Percentiles rank a stretch among this genome's conserved stretches.
Evolutionary conservation across 305 asterid species (phyloP).

Genomic region (Fraxinus nigra): DNA sequence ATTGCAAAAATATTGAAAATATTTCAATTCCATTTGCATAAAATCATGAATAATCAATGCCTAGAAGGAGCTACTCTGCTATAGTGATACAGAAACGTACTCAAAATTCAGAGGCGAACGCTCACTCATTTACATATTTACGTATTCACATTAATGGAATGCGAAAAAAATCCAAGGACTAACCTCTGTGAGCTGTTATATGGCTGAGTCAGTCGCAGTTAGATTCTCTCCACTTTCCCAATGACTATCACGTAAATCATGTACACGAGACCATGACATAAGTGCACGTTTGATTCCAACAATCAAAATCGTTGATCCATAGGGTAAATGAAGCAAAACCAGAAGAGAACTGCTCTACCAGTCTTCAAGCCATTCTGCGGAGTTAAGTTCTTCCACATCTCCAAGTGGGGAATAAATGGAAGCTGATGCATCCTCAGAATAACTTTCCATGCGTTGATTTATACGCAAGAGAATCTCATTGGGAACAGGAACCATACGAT

Average conservation of each 20-base stretch:
- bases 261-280: neutral
- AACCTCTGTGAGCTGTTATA: neutral
- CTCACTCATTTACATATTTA: neutral
- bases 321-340: neutral
- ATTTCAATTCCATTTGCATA: neutral
- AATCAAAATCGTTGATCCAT: neutral
- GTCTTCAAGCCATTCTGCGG: slow-evolving; percentile 85
- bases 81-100: neutral
- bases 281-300: neutral
- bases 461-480: slow-evolving; percentile 59
- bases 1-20: neutral
- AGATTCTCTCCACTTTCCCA: neutral
- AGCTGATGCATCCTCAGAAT: slow-evolving; percentile 33
- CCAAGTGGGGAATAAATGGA: slow-evolving; percentile 42
- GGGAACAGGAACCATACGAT: slow-evolving; percentile 47
- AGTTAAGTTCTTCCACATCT: slow-evolving; percentile 56
- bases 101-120: neutral
- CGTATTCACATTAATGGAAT: neutral
- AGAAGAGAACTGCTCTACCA: slow-evolving; percentile 45
- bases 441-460: slow-evolving; percentile 52
- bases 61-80: neutral
- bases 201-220: neutral
- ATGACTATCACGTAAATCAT: neutral
- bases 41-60: neutral
- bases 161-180: neutral